Conservation (phyloP, 176 grass and related monocot species). For the Poa annua region DNA sequence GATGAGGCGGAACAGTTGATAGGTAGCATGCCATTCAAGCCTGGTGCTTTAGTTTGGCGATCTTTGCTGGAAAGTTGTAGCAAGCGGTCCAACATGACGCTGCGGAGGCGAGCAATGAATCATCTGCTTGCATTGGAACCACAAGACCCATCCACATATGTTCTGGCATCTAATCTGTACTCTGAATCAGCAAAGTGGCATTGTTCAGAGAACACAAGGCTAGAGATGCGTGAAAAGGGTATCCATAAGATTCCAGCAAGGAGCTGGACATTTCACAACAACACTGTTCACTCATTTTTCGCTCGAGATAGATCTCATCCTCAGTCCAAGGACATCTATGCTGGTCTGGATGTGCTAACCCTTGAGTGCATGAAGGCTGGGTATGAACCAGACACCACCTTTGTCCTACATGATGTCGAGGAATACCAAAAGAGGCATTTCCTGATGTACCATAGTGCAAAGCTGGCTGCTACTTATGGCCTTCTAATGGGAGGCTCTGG, state of each 20-base stretch:
- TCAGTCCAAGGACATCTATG: conserved; percentile 66
- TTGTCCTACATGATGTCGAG: conserved; percentile 74
- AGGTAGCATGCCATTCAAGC: conserved; percentile 53
- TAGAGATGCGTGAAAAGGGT: conserved; percentile 64
- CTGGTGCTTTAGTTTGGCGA: conserved; percentile 62
- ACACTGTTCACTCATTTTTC: conserved; percentile 59
- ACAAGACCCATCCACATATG: conserved; percentile 56
- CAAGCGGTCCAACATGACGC: conserved; percentile 36
- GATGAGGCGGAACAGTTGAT: conserved; percentile 62
- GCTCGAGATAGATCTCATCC: conserved; percentile 68
- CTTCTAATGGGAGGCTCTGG: conserved; percentile 48
- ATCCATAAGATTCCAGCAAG: conserved; percentile 59
- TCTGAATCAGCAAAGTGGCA: conserved; percentile 68
- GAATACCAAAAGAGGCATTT: conserved; percentile 81
- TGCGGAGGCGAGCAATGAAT: conserved; percentile 45
- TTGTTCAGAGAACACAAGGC: conserved; percentile 59
- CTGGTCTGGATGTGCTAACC: conserved; percentile 68
- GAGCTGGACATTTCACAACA: conserved; percentile 66
- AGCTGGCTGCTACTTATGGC: conserved; percentile 67
- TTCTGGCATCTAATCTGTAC: conserved; percentile 65
- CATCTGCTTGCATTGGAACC: conserved; percentile 51
- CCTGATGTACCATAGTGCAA: conserved; percentile 74
- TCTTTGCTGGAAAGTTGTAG: conserved; percentile 69
- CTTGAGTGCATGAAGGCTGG: conserved; percentile 68
- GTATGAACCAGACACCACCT: conserved; percentile 67